phyloP scores from a whole-genome alignment of 345 rosid species.

The Corymbia maculata region DNA sequence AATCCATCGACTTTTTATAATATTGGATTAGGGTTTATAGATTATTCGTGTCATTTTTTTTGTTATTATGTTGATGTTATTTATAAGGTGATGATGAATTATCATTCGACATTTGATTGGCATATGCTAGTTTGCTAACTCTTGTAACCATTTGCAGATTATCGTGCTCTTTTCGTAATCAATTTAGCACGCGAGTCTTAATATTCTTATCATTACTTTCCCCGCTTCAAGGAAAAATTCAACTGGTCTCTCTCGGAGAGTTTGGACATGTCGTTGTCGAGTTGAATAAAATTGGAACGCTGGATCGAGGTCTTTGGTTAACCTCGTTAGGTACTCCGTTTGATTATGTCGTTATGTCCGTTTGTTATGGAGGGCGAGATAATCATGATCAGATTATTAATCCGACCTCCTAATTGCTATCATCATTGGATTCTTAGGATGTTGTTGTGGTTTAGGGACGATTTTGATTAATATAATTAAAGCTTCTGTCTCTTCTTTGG shows the following conservation, averaged over 20 bases:
- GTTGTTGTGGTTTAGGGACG: not conserved
- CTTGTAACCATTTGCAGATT: not conserved
- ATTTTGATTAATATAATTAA: not conserved
- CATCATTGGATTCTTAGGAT: conserved; percentile 27
- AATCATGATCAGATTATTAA: not conserved
- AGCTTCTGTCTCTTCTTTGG: not conserved
- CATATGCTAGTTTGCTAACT: not conserved
- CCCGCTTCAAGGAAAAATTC: not conserved
- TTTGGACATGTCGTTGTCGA: not conserved
- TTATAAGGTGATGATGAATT: not conserved
- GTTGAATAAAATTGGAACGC: not conserved
- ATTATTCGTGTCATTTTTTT: not conserved
- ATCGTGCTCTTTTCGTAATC: not conserved
- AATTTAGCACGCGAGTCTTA: not conserved
- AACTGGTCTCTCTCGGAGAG: not conserved
- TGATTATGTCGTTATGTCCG: not conserved
- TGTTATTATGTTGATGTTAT: not conserved
- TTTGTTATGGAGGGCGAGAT: not conserved
- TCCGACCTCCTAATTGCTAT: not conserved
- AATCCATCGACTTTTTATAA: not conserved
- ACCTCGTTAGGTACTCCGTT: conserved; percentile 11
- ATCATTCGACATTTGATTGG: not conserved
- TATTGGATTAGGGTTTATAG: not conserved
- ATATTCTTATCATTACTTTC: not conserved
- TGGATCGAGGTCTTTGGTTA: not conserved